Conservation (phyloP, 441 rosid species). For the Gossypium aridum region DNA sequence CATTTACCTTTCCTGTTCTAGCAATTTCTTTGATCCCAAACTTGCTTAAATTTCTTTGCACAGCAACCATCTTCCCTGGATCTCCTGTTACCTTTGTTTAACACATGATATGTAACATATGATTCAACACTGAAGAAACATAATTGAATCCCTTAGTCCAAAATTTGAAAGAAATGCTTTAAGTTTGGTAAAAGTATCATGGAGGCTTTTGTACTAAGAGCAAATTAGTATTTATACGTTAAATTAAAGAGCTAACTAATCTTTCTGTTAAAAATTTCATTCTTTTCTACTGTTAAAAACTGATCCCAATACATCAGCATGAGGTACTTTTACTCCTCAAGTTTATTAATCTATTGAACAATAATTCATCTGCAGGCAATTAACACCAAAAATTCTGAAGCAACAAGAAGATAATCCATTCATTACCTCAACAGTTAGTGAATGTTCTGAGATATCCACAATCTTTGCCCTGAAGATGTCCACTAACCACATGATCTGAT, state of each 20-base stretch:
- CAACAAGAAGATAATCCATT: constrained; percentile 3
- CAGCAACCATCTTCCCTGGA: constrained; percentile 90
- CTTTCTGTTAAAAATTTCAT: too few species aligned
- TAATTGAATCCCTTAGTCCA: not conserved
- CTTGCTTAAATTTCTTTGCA: constrained; percentile 66
- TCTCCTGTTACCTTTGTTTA: constrained; percentile 77
- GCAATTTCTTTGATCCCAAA: constrained; percentile 93
- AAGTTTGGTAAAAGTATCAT: not conserved
- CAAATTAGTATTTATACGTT: too few species aligned
- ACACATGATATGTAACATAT: not conserved
- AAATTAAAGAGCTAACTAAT: too few species aligned
- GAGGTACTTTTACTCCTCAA: not conserved
- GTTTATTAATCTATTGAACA: not conserved
- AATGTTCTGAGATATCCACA: constrained; percentile 74
- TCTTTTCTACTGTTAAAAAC: too few species aligned
- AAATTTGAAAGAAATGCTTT: not conserved
- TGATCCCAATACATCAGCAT: too few species aligned
- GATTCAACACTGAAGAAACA: not conserved
- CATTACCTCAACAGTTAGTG: constrained; percentile 77
- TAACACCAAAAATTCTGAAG: not conserved
- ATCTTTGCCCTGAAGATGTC: constrained; percentile 88
- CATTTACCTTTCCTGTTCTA: constrained; percentile 85
- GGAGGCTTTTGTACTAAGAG: too few species aligned
- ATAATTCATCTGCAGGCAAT: not conserved
- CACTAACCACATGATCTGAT: constrained; percentile 85